phyloP scores from a whole-genome alignment of 2,329 filamentous ascomycete species.

The Colletotrichum ledebouriae region DNA sequence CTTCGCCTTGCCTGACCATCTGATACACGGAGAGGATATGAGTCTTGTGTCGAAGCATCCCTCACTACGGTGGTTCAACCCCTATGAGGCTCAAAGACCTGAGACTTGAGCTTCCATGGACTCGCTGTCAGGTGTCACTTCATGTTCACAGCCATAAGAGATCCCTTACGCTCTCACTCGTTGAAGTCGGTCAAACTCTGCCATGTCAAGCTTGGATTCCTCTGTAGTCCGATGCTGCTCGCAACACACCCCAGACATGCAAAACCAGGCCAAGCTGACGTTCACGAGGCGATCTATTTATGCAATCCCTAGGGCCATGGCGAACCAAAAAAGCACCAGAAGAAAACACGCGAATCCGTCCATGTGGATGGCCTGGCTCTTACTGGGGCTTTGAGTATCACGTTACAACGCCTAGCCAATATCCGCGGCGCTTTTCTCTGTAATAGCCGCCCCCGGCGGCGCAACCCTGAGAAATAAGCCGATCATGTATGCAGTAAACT shows the following conservation, averaged over 20 bases:
- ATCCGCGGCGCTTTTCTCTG: slow-evolving; percentile 19
- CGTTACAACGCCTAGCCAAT: slow-evolving; percentile 6
- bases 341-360: slow-evolving; percentile 18
- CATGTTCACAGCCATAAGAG: not conserved
- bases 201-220: slow-evolving; percentile 37
- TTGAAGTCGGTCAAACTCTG: no score
- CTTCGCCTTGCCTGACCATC: not conserved
- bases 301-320: slow-evolving; percentile 33
- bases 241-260: slow-evolving; percentile 49
- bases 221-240: slow-evolving; percentile 42
- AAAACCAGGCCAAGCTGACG: slow-evolving; percentile 32
- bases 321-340: not conserved
- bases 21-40: not conserved
- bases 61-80: slow-evolving; percentile 2
- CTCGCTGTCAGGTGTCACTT: slow-evolving; percentile 27
- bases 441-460: slow-evolving; percentile 6
- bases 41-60: not conserved
- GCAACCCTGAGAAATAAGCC: slow-evolving; percentile 31
- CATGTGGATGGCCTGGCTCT: slow-evolving; percentile 10
- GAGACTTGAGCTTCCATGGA: slow-evolving; percentile 25
- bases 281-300: slow-evolving; percentile 40
- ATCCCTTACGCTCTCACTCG: slow-evolving; percentile 23
- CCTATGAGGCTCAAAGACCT: slow-evolving; percentile 21
- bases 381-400: slow-evolving; percentile 10
- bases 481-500: slow-evolving; percentile 12